These are phyloP conservation scores for Coprinopsis sp. DNA, from an alignment of 768 basidiomycete genomes.

Conservation along the genomic window DNA sequence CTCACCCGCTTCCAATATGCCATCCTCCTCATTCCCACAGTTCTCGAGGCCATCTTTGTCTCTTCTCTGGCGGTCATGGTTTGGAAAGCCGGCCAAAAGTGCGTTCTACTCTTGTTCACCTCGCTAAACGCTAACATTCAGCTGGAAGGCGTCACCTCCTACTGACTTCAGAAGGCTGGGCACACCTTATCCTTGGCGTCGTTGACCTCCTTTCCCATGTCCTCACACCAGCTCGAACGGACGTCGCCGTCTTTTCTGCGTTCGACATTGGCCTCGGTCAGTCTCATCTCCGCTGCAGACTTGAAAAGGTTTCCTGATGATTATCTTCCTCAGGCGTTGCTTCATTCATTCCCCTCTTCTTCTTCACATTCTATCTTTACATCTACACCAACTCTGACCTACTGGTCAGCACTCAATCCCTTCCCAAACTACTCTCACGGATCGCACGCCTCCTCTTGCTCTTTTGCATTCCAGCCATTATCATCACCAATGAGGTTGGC, in stretches of 20 bases:
- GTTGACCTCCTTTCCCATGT: constrained; percentile 58
- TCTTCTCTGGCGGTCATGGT: constrained; percentile 47
- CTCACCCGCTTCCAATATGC: constrained; percentile 43
- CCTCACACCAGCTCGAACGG: constrained; percentile 45
- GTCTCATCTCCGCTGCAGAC: constrained; percentile 20
- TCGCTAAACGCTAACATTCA: neutral
- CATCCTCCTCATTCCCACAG: constrained; percentile 57
- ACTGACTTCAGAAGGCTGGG: constrained; percentile 56
- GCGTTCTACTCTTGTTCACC: neutral
- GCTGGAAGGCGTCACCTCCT: constrained; percentile 48
- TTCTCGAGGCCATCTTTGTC: constrained; percentile 57
- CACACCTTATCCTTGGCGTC: constrained; percentile 54
- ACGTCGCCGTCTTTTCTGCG: constrained; percentile 41
- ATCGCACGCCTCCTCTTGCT: constrained; percentile 43
- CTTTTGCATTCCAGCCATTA: constrained; percentile 50
- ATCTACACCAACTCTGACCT: constrained; percentile 50
- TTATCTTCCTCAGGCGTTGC: constrained; percentile 37
- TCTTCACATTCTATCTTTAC: constrained; percentile 61
- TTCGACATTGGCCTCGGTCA: constrained; percentile 65
- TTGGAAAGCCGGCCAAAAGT: constrained; percentile 33
- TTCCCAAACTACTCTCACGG: constrained; percentile 29
- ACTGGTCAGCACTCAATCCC: constrained; percentile 46
- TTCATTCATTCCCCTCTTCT: constrained; percentile 62
- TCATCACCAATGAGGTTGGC: constrained; percentile 53
- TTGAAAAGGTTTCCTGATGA: neutral